phyloP scores from a whole-genome alignment of 140 eudicot species.

The Senecio squalidus region DNA sequence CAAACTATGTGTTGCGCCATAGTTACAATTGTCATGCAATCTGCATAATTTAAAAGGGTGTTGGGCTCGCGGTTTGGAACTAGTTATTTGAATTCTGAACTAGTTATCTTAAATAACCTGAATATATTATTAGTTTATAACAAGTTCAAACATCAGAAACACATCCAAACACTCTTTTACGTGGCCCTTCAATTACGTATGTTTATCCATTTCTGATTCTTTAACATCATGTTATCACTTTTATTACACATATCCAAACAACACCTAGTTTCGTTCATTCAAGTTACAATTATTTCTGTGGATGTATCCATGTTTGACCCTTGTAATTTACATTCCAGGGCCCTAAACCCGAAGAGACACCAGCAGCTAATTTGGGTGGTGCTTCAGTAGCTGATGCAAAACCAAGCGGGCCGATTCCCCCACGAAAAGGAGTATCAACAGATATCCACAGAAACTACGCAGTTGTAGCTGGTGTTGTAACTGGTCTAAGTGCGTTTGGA shows the following conservation, averaged over 20 bases:
- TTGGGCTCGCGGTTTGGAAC: no score
- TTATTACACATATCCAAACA: no score
- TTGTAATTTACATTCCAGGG: constrained; percentile 37
- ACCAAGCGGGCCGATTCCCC: constrained; percentile 39
- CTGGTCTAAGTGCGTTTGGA: constrained; percentile 55
- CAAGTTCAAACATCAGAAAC: no score
- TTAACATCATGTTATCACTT: no score
- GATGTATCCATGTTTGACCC: neutral
- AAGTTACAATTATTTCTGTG: neutral
- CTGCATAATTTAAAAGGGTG: no score
- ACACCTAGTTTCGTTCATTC: no score
- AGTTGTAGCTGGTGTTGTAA: constrained; percentile 66
- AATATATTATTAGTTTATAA: no score
- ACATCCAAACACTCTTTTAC: no score
- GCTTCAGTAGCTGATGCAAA: constrained; percentile 49
- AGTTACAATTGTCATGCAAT: neutral
- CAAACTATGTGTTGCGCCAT: neutral
- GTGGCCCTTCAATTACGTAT: no score
- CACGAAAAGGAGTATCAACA: constrained; percentile 50
- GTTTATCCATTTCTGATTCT: no score
- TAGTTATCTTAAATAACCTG: no score
- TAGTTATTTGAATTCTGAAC: no score
- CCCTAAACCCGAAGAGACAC: constrained; percentile 56
- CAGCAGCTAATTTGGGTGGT: constrained; percentile 42
- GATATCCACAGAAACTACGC: constrained; percentile 77